Conservation (phyloP, 768 basidiomycete genomes). For the Calocybe gangraenosa region DNA sequence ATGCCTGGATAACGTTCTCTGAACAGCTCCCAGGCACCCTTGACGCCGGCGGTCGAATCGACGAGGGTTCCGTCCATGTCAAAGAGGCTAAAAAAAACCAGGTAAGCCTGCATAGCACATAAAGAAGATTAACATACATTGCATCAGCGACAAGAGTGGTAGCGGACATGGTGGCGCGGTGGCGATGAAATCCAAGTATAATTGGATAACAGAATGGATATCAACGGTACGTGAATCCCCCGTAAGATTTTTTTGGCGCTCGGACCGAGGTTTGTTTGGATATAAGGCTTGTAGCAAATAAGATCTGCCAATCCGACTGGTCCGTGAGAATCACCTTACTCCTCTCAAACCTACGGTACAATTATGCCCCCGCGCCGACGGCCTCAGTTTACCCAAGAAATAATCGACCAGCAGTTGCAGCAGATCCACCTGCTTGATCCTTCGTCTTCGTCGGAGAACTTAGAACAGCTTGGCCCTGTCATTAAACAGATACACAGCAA, state of each 20-base stretch:
- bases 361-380: conserved; percentile 76
- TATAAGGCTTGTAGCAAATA: conserved; percentile 36
- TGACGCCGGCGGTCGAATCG: conserved; percentile 80
- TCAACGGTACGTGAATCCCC: conserved; percentile 2
- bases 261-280: conserved; percentile 27
- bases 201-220: background rate
- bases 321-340: background rate
- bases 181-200: background rate
- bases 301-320: conserved; percentile 13
- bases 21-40: conserved; percentile 82
- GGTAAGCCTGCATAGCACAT: conserved; percentile 3
- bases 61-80: conserved; percentile 85
- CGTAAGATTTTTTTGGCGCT: conserved; percentile 2
- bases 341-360: conserved; percentile 18
- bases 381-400: conserved; percentile 74
- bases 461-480: conserved; percentile 92
- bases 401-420: conserved; percentile 85
- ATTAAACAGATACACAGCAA: conserved; percentile 91
- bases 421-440: conserved; percentile 88
- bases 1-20: conserved; percentile 62
- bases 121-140: conserved; percentile 30
- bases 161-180: conserved; percentile 26
- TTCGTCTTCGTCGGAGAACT: conserved; percentile 86
- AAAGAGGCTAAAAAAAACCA: conserved; percentile 46
- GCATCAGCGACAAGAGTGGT: conserved; percentile 35